These are phyloP conservation scores for Moniliella sp. DNA, from an alignment of 1,284 basidiomycete genomes.

Conservation along the genomic window DNA sequence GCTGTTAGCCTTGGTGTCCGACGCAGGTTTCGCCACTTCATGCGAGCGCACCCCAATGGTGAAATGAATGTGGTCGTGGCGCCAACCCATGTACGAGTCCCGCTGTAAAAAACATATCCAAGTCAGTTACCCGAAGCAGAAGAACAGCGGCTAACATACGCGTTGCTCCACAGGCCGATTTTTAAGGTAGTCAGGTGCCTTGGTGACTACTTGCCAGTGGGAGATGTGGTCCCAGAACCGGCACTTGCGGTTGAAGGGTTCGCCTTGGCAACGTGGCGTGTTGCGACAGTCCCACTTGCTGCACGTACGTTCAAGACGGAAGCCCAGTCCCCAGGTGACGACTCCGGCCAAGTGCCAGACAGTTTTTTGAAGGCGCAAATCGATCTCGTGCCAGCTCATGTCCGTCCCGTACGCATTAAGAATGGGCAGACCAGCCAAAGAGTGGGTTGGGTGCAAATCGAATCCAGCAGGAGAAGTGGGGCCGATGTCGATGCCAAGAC, in stretches of 20 bases:
- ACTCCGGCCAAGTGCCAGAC: slow-evolving; percentile 53
- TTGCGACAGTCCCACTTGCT: slow-evolving; percentile 44
- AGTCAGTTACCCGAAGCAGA: neutral
- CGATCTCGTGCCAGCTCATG: too few relatives aligned
- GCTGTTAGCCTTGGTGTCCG: too few relatives aligned
- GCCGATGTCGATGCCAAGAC: too few relatives aligned
- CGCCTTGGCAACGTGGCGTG: slow-evolving; percentile 40
- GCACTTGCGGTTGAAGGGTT: slow-evolving; percentile 55
- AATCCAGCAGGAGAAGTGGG: too few relatives aligned
- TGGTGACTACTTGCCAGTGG: slow-evolving; percentile 56
- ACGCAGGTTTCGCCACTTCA: slow-evolving; percentile 3
- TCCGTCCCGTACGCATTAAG: too few relatives aligned
- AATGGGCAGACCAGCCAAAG: too few relatives aligned
- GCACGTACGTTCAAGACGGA: slow-evolving; percentile 65
- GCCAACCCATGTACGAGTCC: slow-evolving; percentile 71
- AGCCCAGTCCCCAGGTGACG: slow-evolving; percentile 71
- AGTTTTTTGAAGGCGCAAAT: too few relatives aligned
- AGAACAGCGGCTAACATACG: slow-evolving; percentile 37
- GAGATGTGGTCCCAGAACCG: slow-evolving; percentile 60
- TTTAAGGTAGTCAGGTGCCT: slow-evolving; percentile 39
- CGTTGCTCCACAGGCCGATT: slow-evolving; percentile 16
- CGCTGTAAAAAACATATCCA: neutral
- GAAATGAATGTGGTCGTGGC: slow-evolving; percentile 82
- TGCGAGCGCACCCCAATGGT: slow-evolving; percentile 46
- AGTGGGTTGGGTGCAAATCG: too few relatives aligned